phyloP scores from a whole-genome alignment of 2,329 filamentous ascomycete genomes.

The Trichoderma gracile region DNA sequence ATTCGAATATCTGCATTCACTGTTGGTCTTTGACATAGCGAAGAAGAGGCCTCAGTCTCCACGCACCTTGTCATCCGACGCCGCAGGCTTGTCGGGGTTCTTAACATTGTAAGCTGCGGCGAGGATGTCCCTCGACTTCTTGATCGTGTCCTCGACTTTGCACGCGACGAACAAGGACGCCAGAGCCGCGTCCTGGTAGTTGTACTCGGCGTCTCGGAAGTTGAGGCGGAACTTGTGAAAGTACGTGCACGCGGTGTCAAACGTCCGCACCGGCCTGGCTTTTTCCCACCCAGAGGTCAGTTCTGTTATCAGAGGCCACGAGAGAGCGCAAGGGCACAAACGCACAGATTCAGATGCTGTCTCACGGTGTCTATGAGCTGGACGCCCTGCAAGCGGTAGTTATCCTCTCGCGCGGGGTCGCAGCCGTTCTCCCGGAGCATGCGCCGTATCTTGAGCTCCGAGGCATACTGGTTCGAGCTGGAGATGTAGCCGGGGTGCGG shows the following conservation, averaged over 20 bases:
- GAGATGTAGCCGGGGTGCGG: conserved; percentile 52
- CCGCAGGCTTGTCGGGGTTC: conserved; percentile 64
- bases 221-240: conserved; percentile 91
- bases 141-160: conserved; percentile 97
- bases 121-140: conserved; percentile 91
- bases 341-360: conserved; percentile 74
- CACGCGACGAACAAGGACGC: conserved; percentile 89
- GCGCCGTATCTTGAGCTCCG: conserved; percentile 76
- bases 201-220: conserved; percentile 83
- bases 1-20: conserved; percentile 70
- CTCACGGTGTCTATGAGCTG: conserved; percentile 86
- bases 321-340: conserved; percentile 27
- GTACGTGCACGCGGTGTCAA: conserved; percentile 86
- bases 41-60: neutral
- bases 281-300: conserved; percentile 1
- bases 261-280: conserved; percentile 79
- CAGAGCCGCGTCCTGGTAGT: conserved; percentile 81
- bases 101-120: conserved; percentile 89
- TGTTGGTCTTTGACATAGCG: neutral
- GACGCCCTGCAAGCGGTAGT: conserved; percentile 79
- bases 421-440: conserved; percentile 69
- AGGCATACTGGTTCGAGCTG: conserved; percentile 69
- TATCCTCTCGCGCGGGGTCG: conserved; percentile 77
- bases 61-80: conserved; percentile 78
- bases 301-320: neutral